Conservation (phyloP, 1,284 basidiomycete species). For the Leccinum pachyderme region DNA sequence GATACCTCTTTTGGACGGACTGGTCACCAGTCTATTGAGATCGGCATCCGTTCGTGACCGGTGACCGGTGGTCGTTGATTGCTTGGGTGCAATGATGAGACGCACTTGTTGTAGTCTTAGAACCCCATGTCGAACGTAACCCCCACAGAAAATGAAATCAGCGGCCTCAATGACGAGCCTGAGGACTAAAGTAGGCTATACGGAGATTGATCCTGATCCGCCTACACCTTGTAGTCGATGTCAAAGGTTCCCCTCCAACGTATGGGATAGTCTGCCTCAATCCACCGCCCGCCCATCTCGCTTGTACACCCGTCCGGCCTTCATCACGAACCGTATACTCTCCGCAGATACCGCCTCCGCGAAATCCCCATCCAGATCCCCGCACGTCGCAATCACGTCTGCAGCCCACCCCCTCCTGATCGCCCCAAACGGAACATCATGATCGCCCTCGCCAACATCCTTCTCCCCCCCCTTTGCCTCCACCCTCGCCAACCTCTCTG, state of each 20-base stretch:
- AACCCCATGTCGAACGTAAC: conserved; percentile 6
- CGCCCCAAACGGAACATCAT: conserved; percentile 57
- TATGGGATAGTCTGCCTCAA: conserved; percentile 1
- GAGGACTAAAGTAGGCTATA: background rate
- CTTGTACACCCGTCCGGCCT: conserved; percentile 53
- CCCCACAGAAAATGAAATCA: background rate
- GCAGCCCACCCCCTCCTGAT: conserved; percentile 54
- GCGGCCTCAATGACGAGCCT: background rate
- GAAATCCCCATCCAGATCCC: conserved; percentile 51
- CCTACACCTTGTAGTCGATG: background rate
- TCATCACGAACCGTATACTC: conserved; percentile 57
- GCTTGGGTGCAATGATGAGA: background rate
- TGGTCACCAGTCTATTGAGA: no score
- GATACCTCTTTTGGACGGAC: no score
- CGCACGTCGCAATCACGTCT: conserved; percentile 53
- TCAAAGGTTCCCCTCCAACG: background rate
- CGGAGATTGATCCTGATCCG: background rate
- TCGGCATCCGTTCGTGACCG: background rate
- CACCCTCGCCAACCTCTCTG: conserved; percentile 33
- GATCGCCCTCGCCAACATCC: conserved; percentile 40
- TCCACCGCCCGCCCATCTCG: conserved; percentile 32
- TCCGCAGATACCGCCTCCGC: conserved; percentile 43
- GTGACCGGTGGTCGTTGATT: background rate
- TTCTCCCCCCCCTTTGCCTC: conserved; percentile 28
- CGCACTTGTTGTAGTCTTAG: background rate